phyloP scores from a whole-genome alignment of 176 grass and related monocot species.

The Triticum monococcum region DNA sequence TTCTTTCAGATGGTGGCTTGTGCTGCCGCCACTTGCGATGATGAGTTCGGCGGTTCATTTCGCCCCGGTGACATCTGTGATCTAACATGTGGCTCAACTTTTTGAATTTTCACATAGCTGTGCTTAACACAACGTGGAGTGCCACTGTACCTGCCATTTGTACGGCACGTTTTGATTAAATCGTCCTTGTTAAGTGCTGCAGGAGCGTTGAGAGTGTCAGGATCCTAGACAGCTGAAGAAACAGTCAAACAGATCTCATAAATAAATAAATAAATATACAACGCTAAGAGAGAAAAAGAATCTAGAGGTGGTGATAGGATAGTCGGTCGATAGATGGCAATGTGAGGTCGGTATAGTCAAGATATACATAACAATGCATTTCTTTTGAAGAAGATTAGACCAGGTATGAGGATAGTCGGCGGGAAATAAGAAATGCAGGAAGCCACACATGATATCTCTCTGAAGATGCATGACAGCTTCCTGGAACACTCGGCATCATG shows the following conservation, averaged over 20 bases:
- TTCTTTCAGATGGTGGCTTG: slow-evolving; percentile 17
- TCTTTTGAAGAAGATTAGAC: background rate
- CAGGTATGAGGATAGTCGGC: background rate
- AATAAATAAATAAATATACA: background rate
- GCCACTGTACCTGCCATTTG: background rate
- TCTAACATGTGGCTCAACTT: background rate
- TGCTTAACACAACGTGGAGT: background rate
- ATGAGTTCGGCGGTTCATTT: slow-evolving; percentile 3
- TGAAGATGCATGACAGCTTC: background rate
- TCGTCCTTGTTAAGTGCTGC: background rate
- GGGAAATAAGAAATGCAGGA: background rate
- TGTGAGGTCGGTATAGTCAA: background rate
- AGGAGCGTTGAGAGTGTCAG: background rate
- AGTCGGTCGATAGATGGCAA: background rate
- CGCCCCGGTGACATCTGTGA: slow-evolving; percentile 19
- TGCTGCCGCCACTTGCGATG: slow-evolving; percentile 31
- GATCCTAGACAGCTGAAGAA: background rate
- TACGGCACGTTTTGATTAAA: background rate
- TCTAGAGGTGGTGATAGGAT: background rate
- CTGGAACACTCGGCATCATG: no score
- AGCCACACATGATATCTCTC: background rate
- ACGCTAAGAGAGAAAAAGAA: background rate
- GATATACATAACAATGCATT: background rate
- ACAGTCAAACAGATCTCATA: background rate
- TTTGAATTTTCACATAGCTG: no score